phyloP scores from a whole-genome alignment of 768 basidiomycete species.

The Leucocoprinus birnbaumii region DNA sequence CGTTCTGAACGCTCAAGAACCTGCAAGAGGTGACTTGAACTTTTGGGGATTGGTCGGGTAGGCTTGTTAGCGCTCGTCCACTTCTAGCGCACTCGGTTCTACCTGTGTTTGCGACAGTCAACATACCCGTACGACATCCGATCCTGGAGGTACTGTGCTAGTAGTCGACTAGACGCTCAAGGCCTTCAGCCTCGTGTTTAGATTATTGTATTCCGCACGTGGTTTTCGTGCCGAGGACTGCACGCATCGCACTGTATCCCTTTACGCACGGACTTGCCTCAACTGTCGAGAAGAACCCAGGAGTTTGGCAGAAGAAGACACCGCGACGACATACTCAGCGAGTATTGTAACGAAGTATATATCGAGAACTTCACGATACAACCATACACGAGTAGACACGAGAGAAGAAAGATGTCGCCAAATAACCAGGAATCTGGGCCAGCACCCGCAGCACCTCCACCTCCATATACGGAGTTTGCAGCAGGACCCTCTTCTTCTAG shows the following conservation, averaged over 20 bases:
- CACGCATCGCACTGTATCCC: too few relatives aligned
- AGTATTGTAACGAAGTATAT: too few relatives aligned
- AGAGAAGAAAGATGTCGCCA: background rate
- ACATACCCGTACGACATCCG: background rate
- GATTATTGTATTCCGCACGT: background rate
- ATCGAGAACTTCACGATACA: too few relatives aligned
- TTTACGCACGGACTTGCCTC: background rate
- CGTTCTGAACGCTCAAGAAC: too few relatives aligned
- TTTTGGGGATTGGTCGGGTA: background rate
- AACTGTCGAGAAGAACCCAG: too few relatives aligned
- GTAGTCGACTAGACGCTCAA: background rate
- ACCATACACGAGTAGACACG: background rate
- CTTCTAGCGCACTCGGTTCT: background rate
- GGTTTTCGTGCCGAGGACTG: background rate
- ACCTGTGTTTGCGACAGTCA: background rate
- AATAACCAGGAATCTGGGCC: background rate
- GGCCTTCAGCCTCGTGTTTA: background rate
- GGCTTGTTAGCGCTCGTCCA: background rate
- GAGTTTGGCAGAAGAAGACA: too few relatives aligned
- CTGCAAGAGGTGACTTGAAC: too few relatives aligned
- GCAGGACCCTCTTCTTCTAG: constrained; percentile 4
- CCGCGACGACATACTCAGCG: too few relatives aligned
- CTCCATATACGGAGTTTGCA: constrained; percentile 16
- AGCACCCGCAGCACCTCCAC: constrained; percentile 7
- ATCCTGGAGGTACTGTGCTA: background rate